phyloP scores from a whole-genome alignment of 1,284 basidiomycete species.

The Ustilago xerochloae region DNA sequence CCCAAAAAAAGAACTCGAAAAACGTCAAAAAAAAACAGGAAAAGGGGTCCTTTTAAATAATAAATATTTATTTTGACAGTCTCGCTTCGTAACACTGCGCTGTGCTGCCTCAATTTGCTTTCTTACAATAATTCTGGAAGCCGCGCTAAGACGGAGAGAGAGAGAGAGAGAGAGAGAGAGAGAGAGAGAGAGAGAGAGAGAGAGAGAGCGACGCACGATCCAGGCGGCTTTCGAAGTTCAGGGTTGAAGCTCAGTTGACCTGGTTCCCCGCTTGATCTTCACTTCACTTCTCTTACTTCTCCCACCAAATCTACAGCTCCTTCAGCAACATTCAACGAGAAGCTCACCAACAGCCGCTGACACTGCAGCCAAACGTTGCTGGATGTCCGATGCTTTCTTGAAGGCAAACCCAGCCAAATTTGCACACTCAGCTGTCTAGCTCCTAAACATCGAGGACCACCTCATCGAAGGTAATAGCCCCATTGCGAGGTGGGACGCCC shows the following conservation, averaged over 20 bases:
- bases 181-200: neutral
- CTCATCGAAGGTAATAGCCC: neutral
- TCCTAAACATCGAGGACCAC: too few species aligned
- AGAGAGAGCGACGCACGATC: slow-evolving; percentile 7
- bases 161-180: too few species aligned
- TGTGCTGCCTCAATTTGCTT: too few species aligned
- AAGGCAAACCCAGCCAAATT: neutral
- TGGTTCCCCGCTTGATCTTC: neutral
- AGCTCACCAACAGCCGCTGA: too few species aligned
- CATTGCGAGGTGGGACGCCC: neutral
- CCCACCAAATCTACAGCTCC: neutral
- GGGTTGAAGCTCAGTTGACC: slow-evolving; percentile 1
- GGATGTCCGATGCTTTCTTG: neutral
- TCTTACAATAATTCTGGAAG: neutral
- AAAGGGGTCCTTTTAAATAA: too few species aligned
- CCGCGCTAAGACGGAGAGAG: too few species aligned
- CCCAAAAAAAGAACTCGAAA: neutral
- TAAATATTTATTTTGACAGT: neutral
- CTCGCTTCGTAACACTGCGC: too few species aligned
- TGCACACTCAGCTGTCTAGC: neutral
- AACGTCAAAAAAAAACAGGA: neutral
- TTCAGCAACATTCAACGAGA: neutral
- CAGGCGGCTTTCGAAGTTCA: neutral
- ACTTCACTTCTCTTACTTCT: neutral
- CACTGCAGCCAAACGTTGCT: neutral